Evolutionary conservation across 2,329 filamentous ascomycete genomes (phyloP).

Genomic region (Alternaria atra): DNA sequence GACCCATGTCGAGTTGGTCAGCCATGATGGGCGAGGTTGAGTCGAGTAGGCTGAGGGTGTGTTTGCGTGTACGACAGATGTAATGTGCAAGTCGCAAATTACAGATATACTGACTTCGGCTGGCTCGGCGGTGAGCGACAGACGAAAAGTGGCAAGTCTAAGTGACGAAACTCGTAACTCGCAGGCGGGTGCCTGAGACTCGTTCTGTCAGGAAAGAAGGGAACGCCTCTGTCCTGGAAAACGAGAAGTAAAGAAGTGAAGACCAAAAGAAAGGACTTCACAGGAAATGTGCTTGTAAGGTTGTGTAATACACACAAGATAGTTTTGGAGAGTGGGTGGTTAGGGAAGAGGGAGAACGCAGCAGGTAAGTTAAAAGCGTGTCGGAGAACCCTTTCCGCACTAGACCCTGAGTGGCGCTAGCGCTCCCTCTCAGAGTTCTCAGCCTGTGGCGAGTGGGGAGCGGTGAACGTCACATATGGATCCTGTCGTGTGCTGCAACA

Average conservation of each 20-base stretch:
- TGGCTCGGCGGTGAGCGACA: slow-evolving; percentile 45
- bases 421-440: slow-evolving; percentile 12
- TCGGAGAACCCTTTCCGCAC: slow-evolving; percentile 28
- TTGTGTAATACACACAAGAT: slow-evolving; percentile 44
- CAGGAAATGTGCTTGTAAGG: slow-evolving; percentile 41
- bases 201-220: slow-evolving; percentile 49
- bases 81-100: slow-evolving; percentile 28
- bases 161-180: slow-evolving; percentile 43
- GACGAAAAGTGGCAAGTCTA: slow-evolving; percentile 39
- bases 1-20: slow-evolving; percentile 79
- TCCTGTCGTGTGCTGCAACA: slow-evolving; percentile 11
- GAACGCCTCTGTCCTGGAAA: slow-evolving; percentile 50
- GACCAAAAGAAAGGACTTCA: slow-evolving; percentile 54
- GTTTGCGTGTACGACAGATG: slow-evolving; percentile 8
- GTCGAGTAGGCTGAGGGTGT: slow-evolving; percentile 13
- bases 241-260: slow-evolving; percentile 53
- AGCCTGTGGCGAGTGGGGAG: slow-evolving; percentile 33
- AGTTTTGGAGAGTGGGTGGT: slow-evolving; percentile 40
- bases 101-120: slow-evolving; percentile 32
- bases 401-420: slow-evolving; percentile 20
- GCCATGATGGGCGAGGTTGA: slow-evolving; percentile 45
- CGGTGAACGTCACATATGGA: slow-evolving; percentile 34
- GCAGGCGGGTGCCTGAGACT: slow-evolving; percentile 54
- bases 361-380: slow-evolving; percentile 33
- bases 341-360: slow-evolving; percentile 32